These are phyloP conservation scores for Trichomonas vaginalis DNA, from an alignment of 208 protist genomes.

Conservation along the genomic window DNA sequence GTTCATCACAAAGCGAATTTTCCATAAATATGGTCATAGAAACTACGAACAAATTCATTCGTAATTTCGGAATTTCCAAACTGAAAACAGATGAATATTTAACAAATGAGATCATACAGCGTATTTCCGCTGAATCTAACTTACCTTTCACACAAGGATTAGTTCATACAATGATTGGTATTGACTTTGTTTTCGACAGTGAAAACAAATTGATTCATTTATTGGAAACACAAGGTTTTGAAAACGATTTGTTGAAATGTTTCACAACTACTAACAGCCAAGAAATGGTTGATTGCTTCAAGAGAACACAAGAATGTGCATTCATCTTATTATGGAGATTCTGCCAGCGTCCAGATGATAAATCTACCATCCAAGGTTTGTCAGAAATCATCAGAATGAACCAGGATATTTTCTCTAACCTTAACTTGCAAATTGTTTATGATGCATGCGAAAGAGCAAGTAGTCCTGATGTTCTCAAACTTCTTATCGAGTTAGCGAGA, in stretches of 20 bases:
- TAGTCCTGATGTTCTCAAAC: not conserved
- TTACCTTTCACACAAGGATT: not conserved
- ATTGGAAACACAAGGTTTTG: not conserved
- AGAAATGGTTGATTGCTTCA: not conserved
- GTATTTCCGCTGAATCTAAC: not conserved
- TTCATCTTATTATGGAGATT: not conserved
- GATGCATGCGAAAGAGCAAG: not conserved
- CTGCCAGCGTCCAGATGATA: not conserved
- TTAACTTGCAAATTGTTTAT: not conserved
- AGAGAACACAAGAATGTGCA: not conserved
- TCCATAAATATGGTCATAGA: not conserved
- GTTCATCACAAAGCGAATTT: not conserved
- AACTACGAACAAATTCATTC: not conserved
- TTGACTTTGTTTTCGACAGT: not conserved
- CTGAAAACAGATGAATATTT: not conserved
- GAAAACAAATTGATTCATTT: not conserved
- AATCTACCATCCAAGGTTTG: not conserved
- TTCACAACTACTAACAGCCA: not conserved
- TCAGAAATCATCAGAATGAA: not conserved
- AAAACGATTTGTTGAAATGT: not conserved
- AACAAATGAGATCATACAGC: not conserved
- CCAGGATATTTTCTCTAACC: not conserved
- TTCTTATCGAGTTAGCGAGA: not conserved
- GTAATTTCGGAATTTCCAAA: not conserved
- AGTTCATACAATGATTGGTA: not conserved